Evolutionary conservation across 305 asterid genomes (phyloP), one percentile per base, ranked within the genome.

Genomic region (Rubia peregrina): DNA sequence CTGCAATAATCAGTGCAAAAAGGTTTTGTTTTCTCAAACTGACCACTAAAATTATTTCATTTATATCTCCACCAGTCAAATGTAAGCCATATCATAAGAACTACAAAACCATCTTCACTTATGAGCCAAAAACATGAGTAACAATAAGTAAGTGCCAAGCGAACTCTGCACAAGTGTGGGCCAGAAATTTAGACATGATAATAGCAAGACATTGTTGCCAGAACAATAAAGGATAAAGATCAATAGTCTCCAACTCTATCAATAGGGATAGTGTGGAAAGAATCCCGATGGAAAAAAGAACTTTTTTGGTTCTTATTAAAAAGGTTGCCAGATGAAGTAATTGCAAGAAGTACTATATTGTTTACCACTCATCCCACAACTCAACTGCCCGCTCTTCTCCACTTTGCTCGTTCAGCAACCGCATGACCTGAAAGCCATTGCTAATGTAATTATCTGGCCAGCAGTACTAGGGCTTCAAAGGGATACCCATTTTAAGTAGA

Each of bases 331-430:
- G 70, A 42, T 24, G 13, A 73, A 66, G 43, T 26, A 65, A 26
- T 65, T 53, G 61, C 61, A 55, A 24, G 48, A 42, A 6, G 19
- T 24, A 43, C 38, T 44, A 7, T 9, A 43, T 57, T 36, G 81
- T 85, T 74, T 76, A 94, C 99, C 99, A 94, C 77, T 88, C 95
- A 79, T 91, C 98, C 93, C 90, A 82, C 83, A 94, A 77, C 21
- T 85, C 90, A 83, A 85, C 88, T 65, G 79, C 78, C 75, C 84
- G 83, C 81, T 94, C 99, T 71, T 85, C 89, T 82, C 98, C 97
- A 75, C 83, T 87, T 80, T 87, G 88, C 79, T 94, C 99, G 76
- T 91, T 88, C 79, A 94, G 80, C 76, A 94, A 84, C 75, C 86
- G 96, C 81, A 91, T 71, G 72, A 81, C 87, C 99, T 94, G 84